Conservation (phyloP, 2,329 filamentous ascomycete species). For the Hysterium pulicare region DNA sequence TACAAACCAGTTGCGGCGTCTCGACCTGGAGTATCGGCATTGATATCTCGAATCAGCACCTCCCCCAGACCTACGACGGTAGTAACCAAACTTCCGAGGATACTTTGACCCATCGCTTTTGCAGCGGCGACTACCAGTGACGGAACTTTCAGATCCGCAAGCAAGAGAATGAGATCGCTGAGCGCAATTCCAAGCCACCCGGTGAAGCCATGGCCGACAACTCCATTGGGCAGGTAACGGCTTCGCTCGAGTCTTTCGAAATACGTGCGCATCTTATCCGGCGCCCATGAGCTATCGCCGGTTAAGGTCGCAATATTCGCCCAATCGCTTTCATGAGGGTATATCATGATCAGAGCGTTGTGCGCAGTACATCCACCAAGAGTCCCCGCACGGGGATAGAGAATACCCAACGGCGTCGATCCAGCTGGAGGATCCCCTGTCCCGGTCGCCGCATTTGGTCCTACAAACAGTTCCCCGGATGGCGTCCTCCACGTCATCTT, state of each 20-base stretch:
- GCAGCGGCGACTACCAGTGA: conserved; percentile 52
- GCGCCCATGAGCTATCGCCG: conserved; percentile 54
- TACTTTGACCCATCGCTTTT: conserved; percentile 47
- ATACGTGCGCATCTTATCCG: conserved; percentile 57
- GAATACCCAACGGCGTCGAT: conserved; percentile 48
- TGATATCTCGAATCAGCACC: conserved; percentile 51
- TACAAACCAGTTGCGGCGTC: conserved; percentile 51
- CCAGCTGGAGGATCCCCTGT: conserved; percentile 43
- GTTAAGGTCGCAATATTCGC: conserved; percentile 53
- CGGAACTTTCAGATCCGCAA: conserved; percentile 53
- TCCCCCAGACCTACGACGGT: conserved; percentile 45
- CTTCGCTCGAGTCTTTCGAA: conserved; percentile 54
- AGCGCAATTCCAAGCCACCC: conserved; percentile 56
- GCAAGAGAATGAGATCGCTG: conserved; percentile 50
- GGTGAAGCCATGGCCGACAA: conserved; percentile 53
- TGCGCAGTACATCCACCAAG: conserved; percentile 57
- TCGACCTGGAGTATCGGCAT: conserved; percentile 44
- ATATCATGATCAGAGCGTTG: conserved; percentile 57
- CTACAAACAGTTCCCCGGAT: conserved; percentile 50
- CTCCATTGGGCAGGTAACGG: conserved; percentile 46
- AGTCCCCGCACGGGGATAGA: conserved; percentile 57
- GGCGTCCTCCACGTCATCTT: conserved; percentile 58
- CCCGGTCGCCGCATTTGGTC: conserved; percentile 31
- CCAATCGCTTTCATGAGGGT: conserved; percentile 56
- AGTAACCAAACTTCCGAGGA: conserved; percentile 36